Evolutionary conservation across 306 rosid species (phyloP), one percentile per base, ranked within the genome.

Genomic region (Medicago lupulina): DNA sequence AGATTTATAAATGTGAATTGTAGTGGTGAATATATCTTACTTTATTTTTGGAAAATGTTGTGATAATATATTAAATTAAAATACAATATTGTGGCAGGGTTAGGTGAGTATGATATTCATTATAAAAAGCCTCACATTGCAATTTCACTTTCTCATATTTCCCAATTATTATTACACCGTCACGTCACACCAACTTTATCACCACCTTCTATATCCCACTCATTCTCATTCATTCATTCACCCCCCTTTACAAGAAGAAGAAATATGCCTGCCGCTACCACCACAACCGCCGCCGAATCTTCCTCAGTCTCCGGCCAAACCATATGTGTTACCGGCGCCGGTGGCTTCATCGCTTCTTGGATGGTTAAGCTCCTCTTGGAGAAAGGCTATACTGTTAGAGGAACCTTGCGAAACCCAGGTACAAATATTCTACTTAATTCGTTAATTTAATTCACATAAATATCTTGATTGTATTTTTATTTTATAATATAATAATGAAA

Each of bases 291-390:
- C 16, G 88, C 65, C 11, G 86, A 75, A 7, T 54, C 51, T 16
- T 39, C 83, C 1, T 59, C 82, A 13, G 21, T 10, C 61, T 50
- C 87, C 17, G 70, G 87, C 16, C 75, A 89, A 80, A 91, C 86
- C 46, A 86, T 93, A 1, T 93, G 97, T 31, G 97, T 93, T 39
- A 91, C 98, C 53, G 98, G 98, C 16, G 98, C 98, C 19, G 97
- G 96, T 1, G 98, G 98, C 17, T 93, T 91, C 84, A 91, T 93
- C 55, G 98, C 96, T 12, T 89, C 98, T 2, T 91, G 98, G 97
- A 86, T 89, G 31, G 96, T 91, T 0, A 89, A 88, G 55, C 89
- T 91, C 13, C 90, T 93, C 16, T 85, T 93, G 1, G 83, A 86
- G n/a, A 88, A 82, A 85, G 98, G 96, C 23, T 93, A 93, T 81